Evolutionary conservation across 2,329 filamentous ascomycete genomes (phyloP).

Genomic region (Leptographium radiaticola): DNA sequence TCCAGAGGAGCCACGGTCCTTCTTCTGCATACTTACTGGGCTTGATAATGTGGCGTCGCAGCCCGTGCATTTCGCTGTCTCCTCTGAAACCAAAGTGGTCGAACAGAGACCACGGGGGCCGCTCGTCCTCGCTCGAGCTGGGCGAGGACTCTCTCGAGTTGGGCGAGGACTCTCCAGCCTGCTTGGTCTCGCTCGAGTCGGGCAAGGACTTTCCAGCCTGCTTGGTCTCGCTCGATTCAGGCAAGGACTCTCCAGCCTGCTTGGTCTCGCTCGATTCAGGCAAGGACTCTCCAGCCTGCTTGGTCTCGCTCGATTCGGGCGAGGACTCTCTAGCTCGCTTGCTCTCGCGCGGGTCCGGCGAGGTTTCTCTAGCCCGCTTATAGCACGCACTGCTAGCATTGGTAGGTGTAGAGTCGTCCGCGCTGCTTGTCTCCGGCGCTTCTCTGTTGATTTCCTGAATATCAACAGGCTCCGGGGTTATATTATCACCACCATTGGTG

Average conservation of each 20-base stretch:
- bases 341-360: not conserved
- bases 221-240: too few relatives aligned
- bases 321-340: not conserved
- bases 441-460: not conserved
- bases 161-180: not conserved
- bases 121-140: not conserved
- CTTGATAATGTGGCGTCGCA: not conserved
- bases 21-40: not conserved
- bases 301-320: not conserved
- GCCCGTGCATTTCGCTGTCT: not conserved
- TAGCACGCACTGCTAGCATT: not conserved
- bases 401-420: not conserved
- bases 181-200: too few relatives aligned
- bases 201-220: too few relatives aligned
- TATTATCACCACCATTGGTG: not conserved
- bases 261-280: too few relatives aligned
- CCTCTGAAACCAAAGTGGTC: too few relatives aligned
- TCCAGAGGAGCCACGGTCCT: not conserved
- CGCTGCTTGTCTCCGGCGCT: not conserved
- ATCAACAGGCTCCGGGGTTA: not conserved
- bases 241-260: not conserved
- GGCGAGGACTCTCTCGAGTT: too few relatives aligned
- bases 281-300: too few relatives aligned
- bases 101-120: not conserved
- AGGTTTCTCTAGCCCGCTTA: not conserved